These are phyloP conservation scores for Naegleria gruberi DNA, from an alignment of 208 protist genomes.

Conservation along the genomic window DNA sequence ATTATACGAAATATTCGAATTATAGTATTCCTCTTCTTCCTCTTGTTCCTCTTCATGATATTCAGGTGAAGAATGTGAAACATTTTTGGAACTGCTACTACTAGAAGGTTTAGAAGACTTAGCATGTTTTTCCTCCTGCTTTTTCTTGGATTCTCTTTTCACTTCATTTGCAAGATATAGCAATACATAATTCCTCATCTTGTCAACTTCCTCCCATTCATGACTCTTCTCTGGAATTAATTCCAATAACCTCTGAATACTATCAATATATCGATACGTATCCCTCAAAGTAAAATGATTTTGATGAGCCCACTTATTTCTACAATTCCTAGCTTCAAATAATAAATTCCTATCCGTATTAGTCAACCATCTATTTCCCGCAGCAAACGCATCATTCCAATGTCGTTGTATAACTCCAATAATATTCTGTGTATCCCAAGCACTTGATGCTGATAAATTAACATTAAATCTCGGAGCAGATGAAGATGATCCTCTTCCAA, in stretches of 20 bases:
- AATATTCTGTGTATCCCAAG: not conserved
- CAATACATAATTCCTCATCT: not conserved
- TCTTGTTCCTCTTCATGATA: too few species aligned
- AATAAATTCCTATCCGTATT: not conserved
- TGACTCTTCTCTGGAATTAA: not conserved
- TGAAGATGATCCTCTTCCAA: not conserved
- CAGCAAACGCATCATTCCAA: not conserved
- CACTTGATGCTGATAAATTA: not conserved
- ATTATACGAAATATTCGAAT: too few species aligned
- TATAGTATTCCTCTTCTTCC: too few species aligned
- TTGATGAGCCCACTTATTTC: slow-evolving; percentile 1
- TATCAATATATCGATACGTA: not conserved
- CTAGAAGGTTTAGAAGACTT: too few species aligned
- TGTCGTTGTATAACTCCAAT: not conserved
- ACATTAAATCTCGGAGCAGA: not conserved
- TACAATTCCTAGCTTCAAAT: not conserved
- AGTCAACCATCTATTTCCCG: not conserved
- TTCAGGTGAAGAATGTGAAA: too few species aligned
- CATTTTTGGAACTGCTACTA: too few species aligned
- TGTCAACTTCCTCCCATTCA: not conserved
- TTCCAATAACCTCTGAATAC: not conserved
- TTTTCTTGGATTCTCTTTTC: not conserved
- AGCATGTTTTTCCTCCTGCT: not conserved
- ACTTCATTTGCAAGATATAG: not conserved
- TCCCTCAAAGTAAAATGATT: not conserved